These are phyloP conservation scores for Hirsutella minnesotensis DNA, from an alignment of 2,329 filamentous ascomycete species.

Conservation along the genomic window DNA sequence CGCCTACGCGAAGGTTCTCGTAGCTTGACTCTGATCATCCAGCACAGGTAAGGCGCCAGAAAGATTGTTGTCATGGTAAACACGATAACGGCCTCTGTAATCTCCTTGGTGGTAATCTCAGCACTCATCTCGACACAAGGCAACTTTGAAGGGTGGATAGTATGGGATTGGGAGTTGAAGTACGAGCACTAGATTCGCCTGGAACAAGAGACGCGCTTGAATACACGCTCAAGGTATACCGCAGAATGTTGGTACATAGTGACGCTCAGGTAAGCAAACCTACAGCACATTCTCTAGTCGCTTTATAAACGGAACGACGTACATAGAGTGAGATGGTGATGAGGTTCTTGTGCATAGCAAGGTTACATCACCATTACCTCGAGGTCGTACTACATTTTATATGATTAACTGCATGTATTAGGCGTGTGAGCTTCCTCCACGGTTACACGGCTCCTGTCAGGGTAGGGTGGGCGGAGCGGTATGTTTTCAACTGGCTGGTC, in stretches of 20 bases:
- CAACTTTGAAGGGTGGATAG: too few species aligned
- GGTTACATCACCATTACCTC: not conserved
- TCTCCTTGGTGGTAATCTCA: too few species aligned
- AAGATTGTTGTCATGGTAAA: too few species aligned
- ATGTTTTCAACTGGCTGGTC: not conserved
- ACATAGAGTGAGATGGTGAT: not conserved
- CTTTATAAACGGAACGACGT: not conserved
- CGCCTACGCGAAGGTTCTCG: slow-evolving; percentile 1
- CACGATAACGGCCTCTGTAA: too few species aligned
- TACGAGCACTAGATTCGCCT: too few species aligned
- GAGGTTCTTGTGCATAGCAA: not conserved
- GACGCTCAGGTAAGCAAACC: not conserved
- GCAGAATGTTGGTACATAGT: too few species aligned
- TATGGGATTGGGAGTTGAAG: too few species aligned
- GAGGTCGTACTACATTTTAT: not conserved
- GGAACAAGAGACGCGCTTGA: too few species aligned
- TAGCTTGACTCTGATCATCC: not conserved
- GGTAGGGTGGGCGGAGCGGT: not conserved
- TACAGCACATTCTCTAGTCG: not conserved
- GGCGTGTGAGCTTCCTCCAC: not conserved
- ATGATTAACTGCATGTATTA: not conserved
- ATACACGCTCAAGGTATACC: too few species aligned
- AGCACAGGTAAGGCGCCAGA: not conserved
- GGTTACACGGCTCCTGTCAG: not conserved
- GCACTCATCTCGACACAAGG: too few species aligned